A percentile compares a stretch with the other conserved stretches of the same genome.
Evolutionary conservation across 179 eudicot genomes (phyloP).

Genomic region (Sideroxylon spinosum): DNA sequence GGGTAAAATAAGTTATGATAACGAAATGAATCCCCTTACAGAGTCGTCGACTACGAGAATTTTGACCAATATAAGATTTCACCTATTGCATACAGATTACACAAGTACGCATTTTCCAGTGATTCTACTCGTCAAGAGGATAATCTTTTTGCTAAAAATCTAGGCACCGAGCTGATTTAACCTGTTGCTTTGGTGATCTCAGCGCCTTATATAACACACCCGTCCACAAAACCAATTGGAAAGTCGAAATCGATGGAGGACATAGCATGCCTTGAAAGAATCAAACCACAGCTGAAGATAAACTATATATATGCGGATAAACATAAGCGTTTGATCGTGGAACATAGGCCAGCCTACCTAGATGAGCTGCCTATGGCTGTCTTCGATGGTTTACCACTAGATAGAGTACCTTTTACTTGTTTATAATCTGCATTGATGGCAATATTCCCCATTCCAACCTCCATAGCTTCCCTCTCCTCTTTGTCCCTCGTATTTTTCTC

Average conservation of each 20-base stretch:
- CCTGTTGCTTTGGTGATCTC: background rate
- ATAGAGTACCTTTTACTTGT: conserved; percentile 21
- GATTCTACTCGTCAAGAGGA: background rate
- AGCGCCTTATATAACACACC: background rate
- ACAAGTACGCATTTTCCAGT: background rate
- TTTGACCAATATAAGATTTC: background rate
- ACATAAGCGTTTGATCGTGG: background rate
- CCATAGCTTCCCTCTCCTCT: conserved; percentile 72
- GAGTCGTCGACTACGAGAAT: background rate
- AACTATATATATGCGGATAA: background rate
- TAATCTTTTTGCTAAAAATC: background rate
- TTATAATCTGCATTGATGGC: conserved; percentile 40
- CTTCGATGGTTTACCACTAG: conserved; percentile 14
- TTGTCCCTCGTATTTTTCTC: conserved; percentile 36
- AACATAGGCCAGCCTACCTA: conserved; percentile 6
- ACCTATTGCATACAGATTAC: background rate
- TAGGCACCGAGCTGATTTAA: conserved; percentile 5
- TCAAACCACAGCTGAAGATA: background rate
- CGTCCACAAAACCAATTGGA: background rate
- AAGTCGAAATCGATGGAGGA: background rate
- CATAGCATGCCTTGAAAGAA: background rate
- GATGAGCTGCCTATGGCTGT: background rate
- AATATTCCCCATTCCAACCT: conserved; percentile 65
- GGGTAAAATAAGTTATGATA: background rate
- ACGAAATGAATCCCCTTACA: background rate